Evolutionary conservation across 2,329 filamentous ascomycete species (phyloP), one percentile per base, ranked within the genome.

Genomic region (Fusarium illudens): DNA sequence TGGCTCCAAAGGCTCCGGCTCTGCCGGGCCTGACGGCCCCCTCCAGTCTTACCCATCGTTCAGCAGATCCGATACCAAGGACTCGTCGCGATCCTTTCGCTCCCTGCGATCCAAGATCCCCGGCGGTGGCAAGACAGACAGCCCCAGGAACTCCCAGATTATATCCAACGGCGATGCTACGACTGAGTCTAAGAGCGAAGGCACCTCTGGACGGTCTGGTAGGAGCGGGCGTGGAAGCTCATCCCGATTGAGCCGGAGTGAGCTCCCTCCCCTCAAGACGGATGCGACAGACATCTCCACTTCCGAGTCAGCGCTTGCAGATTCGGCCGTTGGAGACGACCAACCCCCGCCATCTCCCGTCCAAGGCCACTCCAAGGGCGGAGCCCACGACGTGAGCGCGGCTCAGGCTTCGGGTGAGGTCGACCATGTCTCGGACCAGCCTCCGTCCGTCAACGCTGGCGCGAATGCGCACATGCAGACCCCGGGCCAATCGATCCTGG

Each of bases 41-140:
- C 83, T 97, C 62, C 91, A 93, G 79, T 92, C 93, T 29, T 97
- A 96, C 79, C 95, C 94, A 27, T 97, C 95, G 27, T 95, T 98
- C 78, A 92, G 90, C 81, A 91, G 92, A 77, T 93, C 94, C 59
- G 95, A 98, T 77, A 98, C 95, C 27, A 95, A 94, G 78, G 94
- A 97, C 70, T 97, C 94, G 7, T 89, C 91, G 30, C 91, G 94
- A 69, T 97, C 94, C 5, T 90, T 97, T 79, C 89, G 92, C 71
- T 91, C 89, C 36, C 87, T 98, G 71, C 88, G 93, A 64, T 96
- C 93, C 65, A 97, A 97, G 81, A 97, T 97, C 63, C 93, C 92
- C 3, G 92, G 91, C 33, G 84, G 79, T 69, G 84, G 84, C 66
- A 92, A 88, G 75, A 88, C 84, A 46, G 94, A 97, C 75, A 97